Evolutionary conservation across 345 rosid genomes (phyloP), one percentile per base, ranked within the genome.

Genomic region (Carallia brachiata): DNA sequence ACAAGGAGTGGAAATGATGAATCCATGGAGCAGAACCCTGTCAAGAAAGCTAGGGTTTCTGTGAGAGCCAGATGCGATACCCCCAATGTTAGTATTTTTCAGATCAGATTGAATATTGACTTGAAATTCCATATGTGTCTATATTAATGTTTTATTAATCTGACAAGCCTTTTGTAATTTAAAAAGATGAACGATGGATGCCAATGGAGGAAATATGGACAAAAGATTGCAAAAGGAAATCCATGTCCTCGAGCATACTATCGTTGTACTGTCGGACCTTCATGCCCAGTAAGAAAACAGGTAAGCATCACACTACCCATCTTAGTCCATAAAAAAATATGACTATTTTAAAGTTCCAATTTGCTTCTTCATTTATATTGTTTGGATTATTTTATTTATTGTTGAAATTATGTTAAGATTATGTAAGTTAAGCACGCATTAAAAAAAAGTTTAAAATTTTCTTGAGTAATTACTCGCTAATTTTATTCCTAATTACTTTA

Each of bases 201-300:
- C 69, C 98, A 91, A 58, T 94, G 98, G 98, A 85, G 98, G 65
- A 94, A 94, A 79, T 94, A 94, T 70, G 98, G 98, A 18, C 98
- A 93, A 62, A 93, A 93, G 78, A 87, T 91, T 65, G 81, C 97
- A 0, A 94, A 91, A 81, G 98, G 97, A 47, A 94, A 94, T 52
- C 98, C 98, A 13, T 91, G 98, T 67, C 98, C 98, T 58, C 87
- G 98, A 73, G 98, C 96, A 17, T 94, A 94, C 76, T 91, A 91
- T 75, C 96, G 97, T 7, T 94, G 98, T 77, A 94, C 97, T 5
- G 80, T 85, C 68, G 91, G 89, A 67, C 84, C 91, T 57, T 77
- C 90, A 6, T 94, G 98, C 76, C 97, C 98, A 1, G 97, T 94
- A 4, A 79, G 98, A 73, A 94, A 94, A 76, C 97, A 94, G 88